Conservation (phyloP, 768 basidiomycete genomes). For the Lactarius trivialis region DNA sequence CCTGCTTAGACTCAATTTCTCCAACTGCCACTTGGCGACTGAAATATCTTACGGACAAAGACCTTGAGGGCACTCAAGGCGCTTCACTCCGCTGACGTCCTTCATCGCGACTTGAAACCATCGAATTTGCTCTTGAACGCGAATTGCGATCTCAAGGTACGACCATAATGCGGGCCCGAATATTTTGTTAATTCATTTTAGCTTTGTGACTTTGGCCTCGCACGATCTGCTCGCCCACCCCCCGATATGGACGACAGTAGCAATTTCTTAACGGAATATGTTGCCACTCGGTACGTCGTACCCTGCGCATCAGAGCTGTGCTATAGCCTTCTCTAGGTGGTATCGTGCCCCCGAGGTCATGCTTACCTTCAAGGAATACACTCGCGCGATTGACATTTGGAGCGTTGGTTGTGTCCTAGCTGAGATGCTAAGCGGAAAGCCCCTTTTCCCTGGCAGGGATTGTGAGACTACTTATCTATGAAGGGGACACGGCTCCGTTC, state of each 20-base stretch:
- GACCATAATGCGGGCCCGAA: conserved; percentile 13
- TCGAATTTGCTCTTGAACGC: conserved; percentile 93
- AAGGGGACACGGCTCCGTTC: neutral
- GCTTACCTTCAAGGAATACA: conserved; percentile 97
- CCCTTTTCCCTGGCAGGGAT: conserved; percentile 92
- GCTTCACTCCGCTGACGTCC: conserved; percentile 88
- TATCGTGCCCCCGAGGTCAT: conserved; percentile 98
- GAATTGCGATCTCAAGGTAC: conserved; percentile 91
- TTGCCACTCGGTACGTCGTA: conserved; percentile 69
- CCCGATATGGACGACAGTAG: conserved; percentile 72
- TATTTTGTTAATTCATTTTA: conserved; percentile 26
- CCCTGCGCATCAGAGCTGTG: conserved; percentile 15
- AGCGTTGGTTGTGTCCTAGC: conserved; percentile 82
- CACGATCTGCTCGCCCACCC: conserved; percentile 68
- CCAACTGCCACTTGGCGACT: neutral
- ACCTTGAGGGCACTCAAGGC: conserved; percentile 92
- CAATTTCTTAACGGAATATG: conserved; percentile 90
- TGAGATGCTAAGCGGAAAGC: conserved; percentile 88
- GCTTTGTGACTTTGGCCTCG: conserved; percentile 86
- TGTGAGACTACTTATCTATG: conserved; percentile 45
- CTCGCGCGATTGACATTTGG: conserved; percentile 82
- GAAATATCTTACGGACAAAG: conserved; percentile 31
- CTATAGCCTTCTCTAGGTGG: conserved; percentile 49
- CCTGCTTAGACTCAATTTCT: neutral
- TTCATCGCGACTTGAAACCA: conserved; percentile 94